Conservation (phyloP, 768 basidiomycete genomes). For the Boletus pseudopeckii region DNA sequence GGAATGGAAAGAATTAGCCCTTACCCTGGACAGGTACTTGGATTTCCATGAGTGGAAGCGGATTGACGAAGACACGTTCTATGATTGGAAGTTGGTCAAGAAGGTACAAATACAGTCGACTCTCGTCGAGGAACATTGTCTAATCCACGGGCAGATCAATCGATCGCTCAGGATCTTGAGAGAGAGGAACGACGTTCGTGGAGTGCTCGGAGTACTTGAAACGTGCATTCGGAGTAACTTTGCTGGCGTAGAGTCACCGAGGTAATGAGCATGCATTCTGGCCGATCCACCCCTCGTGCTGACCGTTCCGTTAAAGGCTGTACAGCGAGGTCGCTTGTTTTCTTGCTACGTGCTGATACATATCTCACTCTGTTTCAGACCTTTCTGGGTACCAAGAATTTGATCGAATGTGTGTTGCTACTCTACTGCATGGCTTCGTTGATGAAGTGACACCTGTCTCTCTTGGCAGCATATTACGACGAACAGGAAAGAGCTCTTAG, state of each 20-base stretch:
- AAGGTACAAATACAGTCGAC: constrained; percentile 44
- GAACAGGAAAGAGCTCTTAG: constrained; percentile 76
- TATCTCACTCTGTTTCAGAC: constrained; percentile 50
- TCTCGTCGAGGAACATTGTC: not conserved
- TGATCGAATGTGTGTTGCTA: constrained; percentile 70
- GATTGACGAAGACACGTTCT: constrained; percentile 82
- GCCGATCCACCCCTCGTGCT: not conserved
- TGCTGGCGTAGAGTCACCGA: constrained; percentile 84
- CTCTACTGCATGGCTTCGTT: not conserved
- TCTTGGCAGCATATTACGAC: constrained; percentile 65
- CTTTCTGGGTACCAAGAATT: constrained; percentile 84
- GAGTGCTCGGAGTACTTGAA: constrained; percentile 85
- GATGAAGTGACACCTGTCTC: not conserved
- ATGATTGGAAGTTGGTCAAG: constrained; percentile 84
- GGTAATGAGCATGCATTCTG: constrained; percentile 36
- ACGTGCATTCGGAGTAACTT: constrained; percentile 91
- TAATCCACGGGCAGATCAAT: constrained; percentile 50
- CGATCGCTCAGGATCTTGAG: constrained; percentile 69
- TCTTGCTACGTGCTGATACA: not conserved
- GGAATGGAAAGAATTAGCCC: constrained; percentile 88
- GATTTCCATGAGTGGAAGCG: constrained; percentile 90
- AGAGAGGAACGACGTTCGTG: constrained; percentile 76
- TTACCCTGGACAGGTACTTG: constrained; percentile 74
- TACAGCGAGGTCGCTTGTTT: constrained; percentile 70
- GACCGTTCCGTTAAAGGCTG: constrained; percentile 45